Base-by-base conservation (phyloP, 352 stramenopile genomes). In the Pythium biforme region DNA sequence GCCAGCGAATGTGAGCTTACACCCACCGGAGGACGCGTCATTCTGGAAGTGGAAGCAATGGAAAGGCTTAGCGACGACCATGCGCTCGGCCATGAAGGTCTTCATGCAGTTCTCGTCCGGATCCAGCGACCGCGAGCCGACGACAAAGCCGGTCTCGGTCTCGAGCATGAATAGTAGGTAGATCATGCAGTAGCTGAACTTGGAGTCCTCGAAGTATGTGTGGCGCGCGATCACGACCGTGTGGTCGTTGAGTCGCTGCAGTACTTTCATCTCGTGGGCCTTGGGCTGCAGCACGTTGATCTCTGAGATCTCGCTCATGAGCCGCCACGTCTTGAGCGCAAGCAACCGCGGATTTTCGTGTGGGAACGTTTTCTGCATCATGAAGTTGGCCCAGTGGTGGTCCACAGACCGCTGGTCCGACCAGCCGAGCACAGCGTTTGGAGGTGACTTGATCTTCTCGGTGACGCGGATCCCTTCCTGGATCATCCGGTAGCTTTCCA, bases 371-470 rank as follows among this genome's bases (percentile, higher is more conserved):
- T 84, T 87, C 19, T 59, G 69, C 61, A 83, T 69, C 26, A 70
- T 69, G 52, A 81, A 87, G 53, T 77, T 66, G 7, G 71, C 73
- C 75, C 73, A 87, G 26, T 68, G 67, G 19, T 49, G 41, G 22
- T 79, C 65, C 27, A 86, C 59, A 10, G 57, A 65, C 48, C 77
- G 73, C 58, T 75, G 72, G 43, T 77, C 69, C 0, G 53, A 53
- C 77, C 77, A 86, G 23, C 77, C 77, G 11, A 86, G 64, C 31
- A 86, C 64, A 2, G 33, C 39, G 48, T 81, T 74, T 23, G 56
- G 31, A 0, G 11, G 53, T 4, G 22, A 33, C 22, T 40, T 20
- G 11, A 39, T 27, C 17, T 47, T 61, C 31, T 66, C 22, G 4
- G 49, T 55, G 31, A 63, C 20, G 2, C 27, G 45, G 20, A 68